Base-by-base conservation (phyloP, 2,329 filamentous ascomycete genomes). In the Stachybotrys chlorohalonatus region DNA sequence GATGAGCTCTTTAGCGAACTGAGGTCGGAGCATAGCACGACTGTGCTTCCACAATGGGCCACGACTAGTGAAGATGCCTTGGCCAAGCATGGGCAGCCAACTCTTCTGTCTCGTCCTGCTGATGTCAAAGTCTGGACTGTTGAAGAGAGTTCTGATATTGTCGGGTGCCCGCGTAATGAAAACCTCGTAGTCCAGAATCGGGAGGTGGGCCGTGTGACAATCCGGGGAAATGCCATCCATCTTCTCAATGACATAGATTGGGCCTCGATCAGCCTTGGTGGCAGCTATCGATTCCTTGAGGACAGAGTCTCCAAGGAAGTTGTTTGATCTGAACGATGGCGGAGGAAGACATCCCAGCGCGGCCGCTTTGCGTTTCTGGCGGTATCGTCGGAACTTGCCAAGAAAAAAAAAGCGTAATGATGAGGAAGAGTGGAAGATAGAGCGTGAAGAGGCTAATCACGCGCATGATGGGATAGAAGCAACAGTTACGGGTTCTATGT, bases 61-160 rank as follows among this genome's bases (percentile, higher is more conserved):
- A 45, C 50, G 50, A 13, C 50, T 52, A 6, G 50, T 52, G 32
- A 52, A 52, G 50, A 52, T 52, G 31, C 50, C 50, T 15, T 52
- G 42, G 3, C 50, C 50, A 11, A 52, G 50, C 13, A 52, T 31
- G 17, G 50, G 50, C n/a, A 52, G 50, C 50, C 50, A 52, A 32
- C 50, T 52, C 50, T 39, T 16, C 32, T 52, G 50, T 45, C 50
- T 16, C 5, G 50, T 52, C 7, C 50, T 24, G 17, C 50, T 52
- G 13, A 52, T 52, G 32, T 52, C 50, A 42, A 42, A 52, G 31
- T 52, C 32, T 42, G 9, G 31, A 16, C 50, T 45, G 13, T 8
- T 52, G 50, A 42, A 52, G 13, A 52, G 32, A 24, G 50, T n/a
- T 24, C 45, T 52, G 50, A 52, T 36, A 16, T 52, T 52, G 11